Conservation (phyloP, 1,284 basidiomycete genomes). For the Ceratobasidium sp. region DNA sequence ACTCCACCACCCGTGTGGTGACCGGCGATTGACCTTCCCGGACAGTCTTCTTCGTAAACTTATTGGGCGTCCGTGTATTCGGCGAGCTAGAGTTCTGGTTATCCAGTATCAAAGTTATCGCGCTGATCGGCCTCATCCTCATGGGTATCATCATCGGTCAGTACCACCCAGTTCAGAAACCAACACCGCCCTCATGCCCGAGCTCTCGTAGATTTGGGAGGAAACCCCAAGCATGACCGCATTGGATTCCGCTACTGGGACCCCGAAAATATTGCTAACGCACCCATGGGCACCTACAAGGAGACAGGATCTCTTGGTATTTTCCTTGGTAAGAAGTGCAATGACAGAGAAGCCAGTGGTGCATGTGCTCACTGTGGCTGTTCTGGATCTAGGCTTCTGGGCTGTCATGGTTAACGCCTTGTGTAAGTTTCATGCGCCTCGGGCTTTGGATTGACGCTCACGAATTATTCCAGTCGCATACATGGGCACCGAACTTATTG, state of each 20-base stretch:
- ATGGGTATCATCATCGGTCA: conserved; percentile 64
- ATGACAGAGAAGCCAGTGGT: conserved; percentile 14
- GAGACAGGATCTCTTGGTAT: conserved; percentile 56
- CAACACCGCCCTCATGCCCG: conserved; percentile 52
- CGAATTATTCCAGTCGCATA: conserved; percentile 60
- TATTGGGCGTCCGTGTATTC: conserved; percentile 68
- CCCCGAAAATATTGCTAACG: conserved; percentile 55
- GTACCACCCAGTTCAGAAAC: neutral
- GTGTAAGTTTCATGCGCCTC: conserved; percentile 41
- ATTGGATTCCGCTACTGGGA: conserved; percentile 67
- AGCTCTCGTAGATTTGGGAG: conserved; percentile 75
- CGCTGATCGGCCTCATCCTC: conserved; percentile 70
- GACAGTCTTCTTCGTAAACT: conserved; percentile 68
- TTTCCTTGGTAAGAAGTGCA: conserved; percentile 58
- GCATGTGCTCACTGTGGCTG: conserved; percentile 21
- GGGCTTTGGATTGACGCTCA: conserved; percentile 56
- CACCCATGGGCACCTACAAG: conserved; percentile 60
- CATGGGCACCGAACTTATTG: conserved; percentile 71
- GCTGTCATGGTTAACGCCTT: conserved; percentile 58
- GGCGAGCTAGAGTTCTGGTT: conserved; percentile 69
- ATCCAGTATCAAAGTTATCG: conserved; percentile 66
- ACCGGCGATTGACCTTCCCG: neutral
- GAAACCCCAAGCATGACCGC: conserved; percentile 72
- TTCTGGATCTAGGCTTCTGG: conserved; percentile 70
- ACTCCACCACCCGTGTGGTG: neutral